These are phyloP conservation scores for Allium cepa DNA, from an alignment of 106 monocot species.

Conservation along the genomic window DNA sequence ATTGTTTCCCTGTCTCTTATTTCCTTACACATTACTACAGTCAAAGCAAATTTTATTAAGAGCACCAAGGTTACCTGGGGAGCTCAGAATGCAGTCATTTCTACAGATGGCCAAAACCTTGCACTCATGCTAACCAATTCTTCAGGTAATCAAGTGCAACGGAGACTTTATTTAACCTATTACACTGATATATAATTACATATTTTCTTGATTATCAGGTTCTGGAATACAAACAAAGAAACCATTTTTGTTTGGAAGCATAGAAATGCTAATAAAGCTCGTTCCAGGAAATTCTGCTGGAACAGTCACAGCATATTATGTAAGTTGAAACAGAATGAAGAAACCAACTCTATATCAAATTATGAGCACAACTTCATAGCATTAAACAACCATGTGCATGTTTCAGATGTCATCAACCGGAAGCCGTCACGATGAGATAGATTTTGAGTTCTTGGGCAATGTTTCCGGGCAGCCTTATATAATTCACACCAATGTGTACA, in stretches of 20 bases:
- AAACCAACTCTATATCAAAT: too few relatives aligned
- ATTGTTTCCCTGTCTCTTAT: background rate
- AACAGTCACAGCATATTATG: constrained; percentile 24
- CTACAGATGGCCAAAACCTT: constrained; percentile 20
- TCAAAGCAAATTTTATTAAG: background rate
- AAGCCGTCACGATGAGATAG: constrained; percentile 54
- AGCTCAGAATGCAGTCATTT: constrained; percentile 20
- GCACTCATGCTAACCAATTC: constrained; percentile 16
- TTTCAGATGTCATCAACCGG: constrained; percentile 18
- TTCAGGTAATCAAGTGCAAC: constrained; percentile 18
- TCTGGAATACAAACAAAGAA: too few relatives aligned
- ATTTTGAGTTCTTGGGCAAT: constrained; percentile 78
- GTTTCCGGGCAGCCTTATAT: constrained; percentile 60
- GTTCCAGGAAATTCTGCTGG: background rate
- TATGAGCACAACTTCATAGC: background rate
- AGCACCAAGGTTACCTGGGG: constrained; percentile 27
- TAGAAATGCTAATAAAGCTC: too few relatives aligned
- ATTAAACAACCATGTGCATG: constrained; percentile 13
- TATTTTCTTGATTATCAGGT: constrained; percentile 9
- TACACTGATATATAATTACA: too few relatives aligned
- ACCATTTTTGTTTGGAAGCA: too few relatives aligned
- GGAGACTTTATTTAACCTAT: background rate
- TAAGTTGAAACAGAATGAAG: background rate
- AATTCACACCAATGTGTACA: constrained; percentile 62
- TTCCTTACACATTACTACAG: background rate